Evolutionary conservation across 225 moss, liverwort and hornwort genomes (phyloP), one percentile per base, ranked within the genome.

Genomic region (Pleurozium schreberi): DNA sequence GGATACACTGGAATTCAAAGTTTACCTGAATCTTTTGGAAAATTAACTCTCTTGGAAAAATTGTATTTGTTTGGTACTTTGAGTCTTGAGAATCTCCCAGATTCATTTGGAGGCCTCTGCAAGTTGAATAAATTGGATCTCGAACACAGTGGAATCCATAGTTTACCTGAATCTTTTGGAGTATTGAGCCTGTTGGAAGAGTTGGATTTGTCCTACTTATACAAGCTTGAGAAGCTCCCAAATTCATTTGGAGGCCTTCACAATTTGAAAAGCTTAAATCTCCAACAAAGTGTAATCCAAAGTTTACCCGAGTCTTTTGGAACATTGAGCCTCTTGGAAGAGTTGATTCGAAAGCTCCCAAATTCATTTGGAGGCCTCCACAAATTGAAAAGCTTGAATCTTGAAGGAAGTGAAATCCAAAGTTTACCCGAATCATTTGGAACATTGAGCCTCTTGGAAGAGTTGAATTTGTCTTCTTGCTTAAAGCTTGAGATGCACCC

Each of bases 41-140:
- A 53, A 53, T 53, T 53, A 14, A 53, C 14, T 16, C 53, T 53
- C 14, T 8, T 68, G 12, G 34, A 38, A 20, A 22, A 8, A 2
- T 20, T 64, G 33, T 3, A 33, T 64, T 15, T 64, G 8, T 4
- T 1, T 0, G 4, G 21, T n/a, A 20, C n/a, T 68, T 4, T 2
- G 5, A n/a, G 11, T 12, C 38, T 21, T n/a, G n/a, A 8, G 33
- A 16, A 27, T 22, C 68, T n/a, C 1, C 64, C 64, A 2, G 9
- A n/a, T 38, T 64, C 33, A 4, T 64, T 64, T 64, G 64, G 64
- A 34, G 64, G 31, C 64, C 34, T 64, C 18, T 26, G 8, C 8
- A 34, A 34, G 3, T 18, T 64, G 33, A 26, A 64, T 1, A 17
- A 34, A 34, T 34, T 65, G 65, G 1, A 57, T 18, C 57, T 57